phyloP scores from a whole-genome alignment of 805 yeast species.

The Debaryomyces tyrocola region DNA sequence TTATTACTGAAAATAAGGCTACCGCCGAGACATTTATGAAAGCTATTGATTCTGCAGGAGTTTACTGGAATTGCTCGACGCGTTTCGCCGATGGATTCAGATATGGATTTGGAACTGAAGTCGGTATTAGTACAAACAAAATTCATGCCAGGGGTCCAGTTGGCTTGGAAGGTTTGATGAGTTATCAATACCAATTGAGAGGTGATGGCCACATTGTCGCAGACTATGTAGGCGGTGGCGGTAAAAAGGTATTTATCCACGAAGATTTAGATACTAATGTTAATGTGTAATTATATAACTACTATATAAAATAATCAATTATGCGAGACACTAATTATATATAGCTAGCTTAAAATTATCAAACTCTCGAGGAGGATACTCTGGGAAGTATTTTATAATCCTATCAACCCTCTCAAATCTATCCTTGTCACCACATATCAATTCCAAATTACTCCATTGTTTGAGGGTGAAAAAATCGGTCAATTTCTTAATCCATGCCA shows the following conservation, averaged over 20 bases:
- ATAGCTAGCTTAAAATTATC: constrained; percentile 15
- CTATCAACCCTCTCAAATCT: constrained; percentile 25
- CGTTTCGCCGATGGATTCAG: constrained; percentile 98
- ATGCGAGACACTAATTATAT: neutral
- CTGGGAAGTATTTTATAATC: constrained; percentile 51
- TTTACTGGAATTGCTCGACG: constrained; percentile 96
- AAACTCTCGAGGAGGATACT: constrained; percentile 42
- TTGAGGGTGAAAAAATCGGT: constrained; percentile 61
- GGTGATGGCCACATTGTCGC: constrained; percentile 94
- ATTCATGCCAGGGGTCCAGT: constrained; percentile 99
- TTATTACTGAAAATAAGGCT: constrained; percentile 71
- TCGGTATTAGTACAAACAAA: constrained; percentile 94
- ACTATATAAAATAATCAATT: neutral
- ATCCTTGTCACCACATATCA: constrained; percentile 28
- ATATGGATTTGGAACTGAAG: constrained; percentile 98
- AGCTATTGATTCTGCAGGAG: constrained; percentile 93
- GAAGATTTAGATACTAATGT: constrained; percentile 36
- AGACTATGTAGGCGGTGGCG: constrained; percentile 93
- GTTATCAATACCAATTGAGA: constrained; percentile 89
- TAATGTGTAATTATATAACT: neutral
- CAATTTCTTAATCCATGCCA: constrained; percentile 67
- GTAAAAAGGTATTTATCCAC: constrained; percentile 74
- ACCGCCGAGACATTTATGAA: constrained; percentile 76
- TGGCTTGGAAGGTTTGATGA: constrained; percentile 94
- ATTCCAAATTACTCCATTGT: constrained; percentile 53